Percentiles rank a stretch among this genome's conserved stretches.
These are phyloP conservation scores for Lactarius hengduanensis DNA, from an alignment of 768 basidiomycete genomes.

Conservation along the genomic window DNA sequence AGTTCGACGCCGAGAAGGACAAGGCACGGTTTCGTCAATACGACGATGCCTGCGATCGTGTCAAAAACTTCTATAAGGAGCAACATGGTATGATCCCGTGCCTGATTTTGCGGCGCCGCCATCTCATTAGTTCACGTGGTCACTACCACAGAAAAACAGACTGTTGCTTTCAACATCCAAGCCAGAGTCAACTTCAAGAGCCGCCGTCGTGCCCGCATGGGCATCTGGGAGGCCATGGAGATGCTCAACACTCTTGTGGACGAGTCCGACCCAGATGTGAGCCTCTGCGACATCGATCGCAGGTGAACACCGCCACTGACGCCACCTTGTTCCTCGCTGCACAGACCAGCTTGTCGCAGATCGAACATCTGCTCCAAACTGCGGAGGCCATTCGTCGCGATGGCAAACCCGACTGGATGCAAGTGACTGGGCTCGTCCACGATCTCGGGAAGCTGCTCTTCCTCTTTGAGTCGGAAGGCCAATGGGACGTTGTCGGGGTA, in stretches of 20 bases:
- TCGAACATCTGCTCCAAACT: constrained; percentile 88
- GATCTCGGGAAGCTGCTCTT: constrained; percentile 87
- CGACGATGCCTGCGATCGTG: constrained; percentile 71
- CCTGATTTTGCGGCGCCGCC: constrained; percentile 11
- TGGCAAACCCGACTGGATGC: constrained; percentile 92
- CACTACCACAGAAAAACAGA: constrained; percentile 71
- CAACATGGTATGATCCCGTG: constrained; percentile 57
- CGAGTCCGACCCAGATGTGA: constrained; percentile 87
- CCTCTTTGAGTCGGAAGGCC: constrained; percentile 82
- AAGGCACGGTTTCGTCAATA: constrained; percentile 71
- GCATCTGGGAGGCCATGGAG: constrained; percentile 83
- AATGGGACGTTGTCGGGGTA: constrained; percentile 95
- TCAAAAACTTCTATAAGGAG: constrained; percentile 74
- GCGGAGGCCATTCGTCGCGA: constrained; percentile 87
- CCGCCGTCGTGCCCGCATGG: constrained; percentile 68
- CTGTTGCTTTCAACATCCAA: constrained; percentile 78
- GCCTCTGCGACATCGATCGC: constrained; percentile 23
- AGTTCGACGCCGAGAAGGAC: constrained; percentile 62
- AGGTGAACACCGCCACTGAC: constrained; percentile 8
- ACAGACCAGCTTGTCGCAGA: constrained; percentile 77
- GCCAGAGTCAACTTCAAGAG: constrained; percentile 73
- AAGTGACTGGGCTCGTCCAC: constrained; percentile 82
- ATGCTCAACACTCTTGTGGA: constrained; percentile 84
- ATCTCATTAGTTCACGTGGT: constrained; percentile 10
- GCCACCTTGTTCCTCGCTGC: constrained; percentile 3